A percentile compares a stretch with the other conserved stretches of the same genome.
Evolutionary conservation across 2,329 filamentous ascomycete genomes (phyloP).

Genomic region (Mollisia scopiformis): DNA sequence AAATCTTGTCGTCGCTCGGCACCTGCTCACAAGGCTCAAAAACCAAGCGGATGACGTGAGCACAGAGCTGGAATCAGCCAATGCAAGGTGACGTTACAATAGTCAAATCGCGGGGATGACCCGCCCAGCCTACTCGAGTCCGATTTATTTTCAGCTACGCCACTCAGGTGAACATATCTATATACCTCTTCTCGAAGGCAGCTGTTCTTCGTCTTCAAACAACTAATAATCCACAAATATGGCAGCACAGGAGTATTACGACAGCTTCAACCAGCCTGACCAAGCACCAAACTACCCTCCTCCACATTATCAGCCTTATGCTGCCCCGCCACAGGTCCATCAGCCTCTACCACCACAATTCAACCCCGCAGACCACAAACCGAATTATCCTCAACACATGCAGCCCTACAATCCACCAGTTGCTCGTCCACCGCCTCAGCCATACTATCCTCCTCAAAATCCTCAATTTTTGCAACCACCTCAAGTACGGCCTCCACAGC

Average conservation of each 20-base stretch:
- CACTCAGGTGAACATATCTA: not conserved
- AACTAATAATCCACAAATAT: slow-evolving; percentile 4
- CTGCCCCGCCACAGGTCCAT: not conserved
- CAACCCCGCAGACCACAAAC: not conserved
- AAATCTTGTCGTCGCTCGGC: not conserved
- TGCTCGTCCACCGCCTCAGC: slow-evolving; percentile 2
- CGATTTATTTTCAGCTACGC: not conserved
- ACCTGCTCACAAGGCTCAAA: too few species aligned
- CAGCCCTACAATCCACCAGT: slow-evolving; percentile 6
- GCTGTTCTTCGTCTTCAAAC: slow-evolving; percentile 1
- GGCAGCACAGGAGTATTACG: slow-evolving; percentile 27
- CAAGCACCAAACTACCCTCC: slow-evolving; percentile 10
- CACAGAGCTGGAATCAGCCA: not conserved
- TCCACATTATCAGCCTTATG: slow-evolving; percentile 9
- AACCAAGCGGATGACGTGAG: not conserved
- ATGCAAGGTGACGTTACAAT: slow-evolving; percentile 13
- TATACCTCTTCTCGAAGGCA: slow-evolving; percentile 3
- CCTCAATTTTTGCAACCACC: slow-evolving; percentile 7
- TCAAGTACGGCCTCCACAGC: not conserved
- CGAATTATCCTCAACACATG: slow-evolving; percentile 2
- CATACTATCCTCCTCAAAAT: slow-evolving; percentile 1
- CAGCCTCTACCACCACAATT: not conserved
- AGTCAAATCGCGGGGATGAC: not conserved
- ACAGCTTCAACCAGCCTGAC: slow-evolving; percentile 12
- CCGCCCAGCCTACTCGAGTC: not conserved